A percentile compares a stretch with the other conserved stretches of the same genome.
Evolutionary conservation across 2,329 filamentous ascomycete genomes (phyloP).

Genomic region (Trichophyton equinum): DNA sequence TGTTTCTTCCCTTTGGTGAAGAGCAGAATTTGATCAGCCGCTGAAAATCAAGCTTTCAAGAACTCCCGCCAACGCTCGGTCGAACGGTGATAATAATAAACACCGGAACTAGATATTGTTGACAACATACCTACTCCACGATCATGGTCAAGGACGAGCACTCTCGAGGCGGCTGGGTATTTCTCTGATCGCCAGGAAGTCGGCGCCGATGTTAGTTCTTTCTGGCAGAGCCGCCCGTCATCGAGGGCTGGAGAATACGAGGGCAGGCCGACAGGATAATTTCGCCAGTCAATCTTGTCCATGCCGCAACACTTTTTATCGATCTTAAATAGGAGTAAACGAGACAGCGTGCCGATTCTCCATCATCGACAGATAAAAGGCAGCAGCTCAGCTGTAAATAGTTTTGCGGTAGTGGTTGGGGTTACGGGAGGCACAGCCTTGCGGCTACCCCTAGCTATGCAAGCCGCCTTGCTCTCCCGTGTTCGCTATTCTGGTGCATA

Average conservation of each 20-base stretch:
- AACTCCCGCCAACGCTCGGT: constrained; percentile 2
- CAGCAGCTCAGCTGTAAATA: not conserved
- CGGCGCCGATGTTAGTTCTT: constrained; percentile 6
- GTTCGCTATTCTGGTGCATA: not conserved
- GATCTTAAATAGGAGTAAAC: not conserved
- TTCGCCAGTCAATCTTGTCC: constrained; percentile 7
- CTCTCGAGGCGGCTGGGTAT: constrained; percentile 6
- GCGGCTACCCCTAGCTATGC: not conserved
- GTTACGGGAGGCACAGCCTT: not conserved
- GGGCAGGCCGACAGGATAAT: constrained; percentile 8
- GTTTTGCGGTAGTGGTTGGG: not conserved
- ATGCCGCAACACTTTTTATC: not conserved
- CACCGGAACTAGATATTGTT: not conserved
- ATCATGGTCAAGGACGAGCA: constrained; percentile 9
- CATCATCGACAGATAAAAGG: not conserved
- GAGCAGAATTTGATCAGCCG: not conserved
- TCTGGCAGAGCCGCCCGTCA: constrained; percentile 9
- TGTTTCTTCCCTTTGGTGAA: constrained; percentile 4
- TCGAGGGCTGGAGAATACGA: constrained; percentile 11
- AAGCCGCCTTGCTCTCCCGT: not conserved
- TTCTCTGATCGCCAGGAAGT: constrained; percentile 10
- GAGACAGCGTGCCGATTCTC: not conserved
- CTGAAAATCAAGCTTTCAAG: constrained; percentile 8
- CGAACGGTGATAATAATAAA: not conserved
- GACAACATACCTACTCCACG: constrained; percentile 7